These are phyloP conservation scores for Agaricus subrufescens DNA, from an alignment of 768 basidiomycete species.

Conservation along the genomic window DNA sequence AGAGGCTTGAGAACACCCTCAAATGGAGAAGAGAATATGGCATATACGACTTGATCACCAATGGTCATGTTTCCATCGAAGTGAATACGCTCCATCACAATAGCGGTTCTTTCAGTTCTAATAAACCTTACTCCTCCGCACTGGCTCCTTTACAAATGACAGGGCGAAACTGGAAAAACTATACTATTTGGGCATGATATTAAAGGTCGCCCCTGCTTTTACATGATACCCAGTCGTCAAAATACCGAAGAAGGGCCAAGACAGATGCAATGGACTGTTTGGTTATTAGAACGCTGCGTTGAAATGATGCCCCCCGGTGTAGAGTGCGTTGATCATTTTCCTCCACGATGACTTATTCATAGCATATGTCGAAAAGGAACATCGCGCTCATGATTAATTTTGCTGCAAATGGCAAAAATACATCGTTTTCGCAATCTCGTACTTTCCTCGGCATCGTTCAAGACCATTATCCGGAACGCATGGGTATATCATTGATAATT, in stretches of 20 bases:
- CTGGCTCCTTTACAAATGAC: neutral
- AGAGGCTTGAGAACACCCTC: constrained; percentile 5
- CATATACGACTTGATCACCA: constrained; percentile 55
- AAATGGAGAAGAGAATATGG: constrained; percentile 48
- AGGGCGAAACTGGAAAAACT: constrained; percentile 82
- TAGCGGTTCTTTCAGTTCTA: neutral
- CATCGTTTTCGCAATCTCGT: constrained; percentile 36
- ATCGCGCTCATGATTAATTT: constrained; percentile 74
- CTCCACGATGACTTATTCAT: no score
- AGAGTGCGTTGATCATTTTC: constrained; percentile 44
- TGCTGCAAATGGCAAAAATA: constrained; percentile 63
- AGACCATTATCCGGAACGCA: constrained; percentile 82
- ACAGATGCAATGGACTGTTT: constrained; percentile 72
- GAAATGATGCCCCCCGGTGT: constrained; percentile 81
- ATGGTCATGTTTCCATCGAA: constrained; percentile 70
- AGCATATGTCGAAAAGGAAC: constrained; percentile 37
- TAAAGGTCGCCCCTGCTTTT: constrained; percentile 59
- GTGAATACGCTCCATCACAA: constrained; percentile 30
- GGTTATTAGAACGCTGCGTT: constrained; percentile 70
- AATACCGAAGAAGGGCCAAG: constrained; percentile 67
- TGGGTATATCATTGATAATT: constrained; percentile 68
- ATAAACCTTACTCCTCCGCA: no score
- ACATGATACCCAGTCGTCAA: constrained; percentile 67
- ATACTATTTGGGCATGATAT: constrained; percentile 74
- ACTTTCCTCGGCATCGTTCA: constrained; percentile 64